These are phyloP conservation scores for Calamus simplicifolius DNA, from an alignment of 176 grass and related monocot species.

Conservation along the genomic window DNA sequence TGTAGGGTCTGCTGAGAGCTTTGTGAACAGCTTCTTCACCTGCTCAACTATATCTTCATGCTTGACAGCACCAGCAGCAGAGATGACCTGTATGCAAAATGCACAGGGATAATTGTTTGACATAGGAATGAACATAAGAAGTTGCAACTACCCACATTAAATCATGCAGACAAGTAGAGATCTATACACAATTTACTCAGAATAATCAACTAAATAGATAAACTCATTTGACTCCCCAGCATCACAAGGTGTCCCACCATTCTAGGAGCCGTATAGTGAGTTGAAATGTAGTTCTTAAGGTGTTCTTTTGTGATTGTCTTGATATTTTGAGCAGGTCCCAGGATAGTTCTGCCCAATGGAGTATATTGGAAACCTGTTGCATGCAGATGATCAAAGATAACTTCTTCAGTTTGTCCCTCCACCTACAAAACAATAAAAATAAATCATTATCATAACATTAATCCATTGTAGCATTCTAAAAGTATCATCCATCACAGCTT, in stretches of 20 bases:
- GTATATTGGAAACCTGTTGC: constrained; percentile 97
- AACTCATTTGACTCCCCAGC: neutral
- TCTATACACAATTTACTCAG: neutral
- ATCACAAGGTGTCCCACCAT: constrained; percentile 38
- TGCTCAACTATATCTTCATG: constrained; percentile 80
- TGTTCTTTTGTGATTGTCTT: constrained; percentile 70
- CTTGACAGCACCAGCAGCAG: constrained; percentile 79
- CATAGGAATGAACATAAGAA: neutral
- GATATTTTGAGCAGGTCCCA: constrained; percentile 73
- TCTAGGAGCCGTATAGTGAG: constrained; percentile 91
- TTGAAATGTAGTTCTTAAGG: constrained; percentile 78
- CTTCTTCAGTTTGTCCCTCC: constrained; percentile 77
- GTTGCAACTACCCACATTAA: neutral
- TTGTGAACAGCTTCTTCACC: constrained; percentile 63
- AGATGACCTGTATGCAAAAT: constrained; percentile 46
- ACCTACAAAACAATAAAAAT: constrained; percentile 38
- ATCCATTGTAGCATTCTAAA: no score
- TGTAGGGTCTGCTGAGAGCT: constrained; percentile 71
- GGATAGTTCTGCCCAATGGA: constrained; percentile 77
- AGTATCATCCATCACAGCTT: no score
- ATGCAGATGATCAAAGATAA: constrained; percentile 98
- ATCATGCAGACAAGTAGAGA: no score
- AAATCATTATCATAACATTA: no score
- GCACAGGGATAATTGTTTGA: no score
- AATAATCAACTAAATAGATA: neutral